Percentiles rank a stretch among this genome's conserved stretches.
phyloP scores from a whole-genome alignment of 106 monocot species.

The Dioscorea dumetorum region DNA sequence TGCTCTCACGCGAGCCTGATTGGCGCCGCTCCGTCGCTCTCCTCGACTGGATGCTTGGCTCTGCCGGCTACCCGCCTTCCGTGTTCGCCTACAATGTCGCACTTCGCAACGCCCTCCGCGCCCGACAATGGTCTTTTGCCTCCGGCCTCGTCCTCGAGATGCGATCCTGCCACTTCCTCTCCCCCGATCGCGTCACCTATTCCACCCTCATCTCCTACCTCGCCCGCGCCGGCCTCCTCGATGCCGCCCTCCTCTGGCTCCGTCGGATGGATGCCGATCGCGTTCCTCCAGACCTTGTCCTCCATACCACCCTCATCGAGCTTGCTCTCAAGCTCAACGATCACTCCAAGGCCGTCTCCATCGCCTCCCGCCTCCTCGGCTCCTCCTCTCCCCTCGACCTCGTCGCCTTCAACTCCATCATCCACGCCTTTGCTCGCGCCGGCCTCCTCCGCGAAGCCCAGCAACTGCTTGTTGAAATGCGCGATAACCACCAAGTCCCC shows the following conservation, averaged over 20 bases:
- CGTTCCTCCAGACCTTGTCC: slow-evolving; percentile 54
- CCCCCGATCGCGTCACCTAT: slow-evolving; percentile 77
- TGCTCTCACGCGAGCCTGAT: slow-evolving; percentile 67
- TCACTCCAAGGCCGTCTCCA: slow-evolving; percentile 64
- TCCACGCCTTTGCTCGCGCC: slow-evolving; percentile 46
- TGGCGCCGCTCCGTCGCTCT: slow-evolving; percentile 80
- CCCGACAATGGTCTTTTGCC: slow-evolving; percentile 52
- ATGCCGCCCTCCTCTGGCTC: slow-evolving; percentile 64
- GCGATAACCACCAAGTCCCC: slow-evolving; percentile 18
- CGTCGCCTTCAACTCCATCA: slow-evolving; percentile 63
- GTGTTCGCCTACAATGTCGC: slow-evolving; percentile 71
- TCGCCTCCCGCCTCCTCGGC: slow-evolving; percentile 62
- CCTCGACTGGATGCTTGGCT: slow-evolving; percentile 84
- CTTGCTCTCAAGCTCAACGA: slow-evolving; percentile 53
- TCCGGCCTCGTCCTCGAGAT: slow-evolving; percentile 71
- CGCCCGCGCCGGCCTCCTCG: slow-evolving; percentile 54
- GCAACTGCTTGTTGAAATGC: slow-evolving; percentile 59
- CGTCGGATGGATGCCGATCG: slow-evolving; percentile 53
- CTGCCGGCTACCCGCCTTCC: slow-evolving; percentile 45
- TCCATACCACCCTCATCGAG: slow-evolving; percentile 70
- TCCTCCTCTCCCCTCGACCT: slow-evolving; percentile 50
- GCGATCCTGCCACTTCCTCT: slow-evolving; percentile 21
- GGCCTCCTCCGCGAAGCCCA: slow-evolving; percentile 74
- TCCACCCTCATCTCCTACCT: slow-evolving; percentile 79
- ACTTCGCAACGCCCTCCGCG: slow-evolving; percentile 71